Conservation (phyloP, 306 rosid species). For the Potentilla sterilis region DNA sequence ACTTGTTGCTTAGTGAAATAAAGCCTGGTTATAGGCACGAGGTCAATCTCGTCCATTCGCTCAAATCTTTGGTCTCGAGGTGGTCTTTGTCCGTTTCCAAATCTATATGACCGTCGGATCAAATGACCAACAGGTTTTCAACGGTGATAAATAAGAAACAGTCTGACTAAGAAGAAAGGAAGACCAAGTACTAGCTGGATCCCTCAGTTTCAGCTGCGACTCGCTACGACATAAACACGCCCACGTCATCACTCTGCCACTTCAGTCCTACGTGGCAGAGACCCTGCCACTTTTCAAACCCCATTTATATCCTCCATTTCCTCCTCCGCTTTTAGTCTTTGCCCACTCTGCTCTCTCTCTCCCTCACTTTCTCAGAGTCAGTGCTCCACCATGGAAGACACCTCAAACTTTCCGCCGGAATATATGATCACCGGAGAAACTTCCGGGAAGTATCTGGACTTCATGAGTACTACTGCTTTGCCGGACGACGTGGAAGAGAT, state of each 20-base stretch:
- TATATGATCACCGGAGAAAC: background rate
- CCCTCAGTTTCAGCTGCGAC: constrained; percentile 16
- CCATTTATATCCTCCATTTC: constrained; percentile 2
- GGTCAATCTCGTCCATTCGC: background rate
- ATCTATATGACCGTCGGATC: constrained; percentile 2
- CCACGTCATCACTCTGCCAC: constrained; percentile 13
- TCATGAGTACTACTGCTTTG: background rate
- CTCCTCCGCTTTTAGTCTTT: background rate
- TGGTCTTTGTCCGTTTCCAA: background rate
- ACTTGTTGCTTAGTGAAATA: background rate
- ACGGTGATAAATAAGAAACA: background rate
- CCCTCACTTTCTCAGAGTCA: background rate
- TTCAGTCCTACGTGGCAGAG: constrained; percentile 25
- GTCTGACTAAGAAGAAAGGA: background rate
- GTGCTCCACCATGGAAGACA: background rate
- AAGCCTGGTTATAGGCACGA: too few species aligned
- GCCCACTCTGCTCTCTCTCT: background rate
- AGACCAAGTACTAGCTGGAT: constrained; percentile 9
- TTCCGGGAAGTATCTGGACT: background rate
- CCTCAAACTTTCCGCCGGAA: background rate
- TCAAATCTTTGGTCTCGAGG: background rate
- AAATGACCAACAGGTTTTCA: background rate
- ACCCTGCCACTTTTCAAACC: constrained; percentile 2
- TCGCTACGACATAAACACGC: background rate
- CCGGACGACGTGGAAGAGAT: constrained; percentile 13